Evolutionary conservation across 2,329 filamentous ascomycete species (phyloP), one percentile per base, ranked within the genome.

Genomic region (Xylaria sp.): DNA sequence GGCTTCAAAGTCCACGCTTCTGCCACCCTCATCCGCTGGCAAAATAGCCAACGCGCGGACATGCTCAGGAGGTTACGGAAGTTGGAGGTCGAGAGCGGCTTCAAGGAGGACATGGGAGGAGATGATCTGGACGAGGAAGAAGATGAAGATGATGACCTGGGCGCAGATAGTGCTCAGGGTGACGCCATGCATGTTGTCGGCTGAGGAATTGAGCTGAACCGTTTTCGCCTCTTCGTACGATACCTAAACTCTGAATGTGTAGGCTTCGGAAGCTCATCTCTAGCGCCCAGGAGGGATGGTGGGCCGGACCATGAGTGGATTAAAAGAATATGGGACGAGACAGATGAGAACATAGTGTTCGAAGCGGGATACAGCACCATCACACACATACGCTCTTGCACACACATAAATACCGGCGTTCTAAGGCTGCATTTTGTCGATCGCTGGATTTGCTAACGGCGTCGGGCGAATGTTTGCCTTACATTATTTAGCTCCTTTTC

Each of bases 1-100:
- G 96, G 96, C 41, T 99, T 99, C 86, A 94, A 93, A 78, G 94
- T 99, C 6, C 96, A 99, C 82, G 93, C 94, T 4, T 88, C 92
- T 18, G 95, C 96, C 0, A 91, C 95, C 2, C 85, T 99, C 74
- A 90, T 94, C 74, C 89, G 96, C 76, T 99, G 96, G 96, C 96
- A 99, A 82, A 91, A 93, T 78, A 86, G 86, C 54, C 89, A 92
- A 79, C 87, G 94, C 69, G 91, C 95, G 64, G 90, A 94, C 56
- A 94, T 97, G 91, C 91, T 94, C 75, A 86, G 89, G 63, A 86
- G 94, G 51, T 84, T 99, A 72, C 83, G 87, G 63, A 88, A 87
- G 78, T 86, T 91, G 74, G 89, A 90, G 70, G 86, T 98, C 15
- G 92, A 97, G 69, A 91, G 90, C 67, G 92, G 92, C 0, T 97